phyloP scores from a whole-genome alignment of 2,329 filamentous ascomycete genomes.

The Triangularia setosa region DNA sequence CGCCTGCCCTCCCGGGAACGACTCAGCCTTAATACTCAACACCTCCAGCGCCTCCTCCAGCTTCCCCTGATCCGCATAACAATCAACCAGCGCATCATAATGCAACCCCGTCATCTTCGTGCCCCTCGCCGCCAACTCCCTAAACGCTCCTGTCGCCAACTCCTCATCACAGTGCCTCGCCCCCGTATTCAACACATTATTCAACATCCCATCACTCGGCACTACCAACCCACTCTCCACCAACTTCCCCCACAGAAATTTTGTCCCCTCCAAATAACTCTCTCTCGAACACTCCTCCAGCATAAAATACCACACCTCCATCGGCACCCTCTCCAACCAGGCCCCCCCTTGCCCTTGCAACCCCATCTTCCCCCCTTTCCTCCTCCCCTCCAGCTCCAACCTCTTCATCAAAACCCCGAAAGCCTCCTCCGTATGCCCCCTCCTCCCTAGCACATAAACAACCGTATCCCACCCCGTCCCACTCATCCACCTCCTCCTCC shows the following conservation, averaged over 20 bases:
- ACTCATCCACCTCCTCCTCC: conserved; percentile 40
- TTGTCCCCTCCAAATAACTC: conserved; percentile 60
- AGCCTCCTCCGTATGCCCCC: conserved; percentile 73
- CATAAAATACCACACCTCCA: conserved; percentile 63
- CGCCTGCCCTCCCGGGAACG: conserved; percentile 54
- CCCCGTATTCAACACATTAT: conserved; percentile 67
- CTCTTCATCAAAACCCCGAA: conserved; percentile 63
- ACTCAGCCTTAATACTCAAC: conserved; percentile 68
- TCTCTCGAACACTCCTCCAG: conserved; percentile 69
- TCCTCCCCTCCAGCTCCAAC: conserved; percentile 20
- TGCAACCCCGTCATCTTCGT: conserved; percentile 61
- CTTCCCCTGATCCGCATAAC: conserved; percentile 60
- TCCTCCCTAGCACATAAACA: conserved; percentile 67
- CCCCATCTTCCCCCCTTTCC: background rate
- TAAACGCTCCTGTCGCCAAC: conserved; percentile 68
- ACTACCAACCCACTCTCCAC: conserved; percentile 41
- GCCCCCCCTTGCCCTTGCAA: conserved; percentile 30
- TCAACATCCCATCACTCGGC: conserved; percentile 32
- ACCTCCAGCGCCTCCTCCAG: conserved; percentile 63
- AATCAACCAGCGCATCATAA: conserved; percentile 74
- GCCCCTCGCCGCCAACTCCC: conserved; percentile 56
- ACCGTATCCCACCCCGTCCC: conserved; percentile 75
- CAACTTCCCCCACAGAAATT: conserved; percentile 64
- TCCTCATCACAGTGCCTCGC: conserved; percentile 62
- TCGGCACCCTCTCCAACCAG: conserved; percentile 39